A percentile compares a stretch with the other conserved stretches of the same genome.
These are phyloP conservation scores for Rhynchospora pubera DNA, from an alignment of 176 grass and related monocot species.

Conservation along the genomic window DNA sequence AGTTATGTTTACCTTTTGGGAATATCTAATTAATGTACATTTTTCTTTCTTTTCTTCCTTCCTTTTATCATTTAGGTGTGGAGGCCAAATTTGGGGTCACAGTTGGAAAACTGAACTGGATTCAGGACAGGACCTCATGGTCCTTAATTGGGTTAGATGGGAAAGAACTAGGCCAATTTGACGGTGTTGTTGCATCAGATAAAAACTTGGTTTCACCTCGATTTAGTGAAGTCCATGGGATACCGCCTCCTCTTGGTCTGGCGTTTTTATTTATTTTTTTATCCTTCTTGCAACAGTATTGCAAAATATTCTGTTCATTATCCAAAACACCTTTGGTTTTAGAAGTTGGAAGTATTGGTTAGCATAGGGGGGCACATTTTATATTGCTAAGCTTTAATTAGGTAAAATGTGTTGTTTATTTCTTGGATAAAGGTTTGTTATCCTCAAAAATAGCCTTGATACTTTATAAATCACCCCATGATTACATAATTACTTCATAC, in stretches of 20 bases:
- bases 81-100: conserved; percentile 72
- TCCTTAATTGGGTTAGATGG: conserved; percentile 68
- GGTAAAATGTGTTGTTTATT: background rate
- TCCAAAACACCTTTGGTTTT: background rate
- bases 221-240: conserved; percentile 63
- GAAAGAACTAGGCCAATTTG: conserved; percentile 66
- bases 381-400: background rate
- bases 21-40: background rate
- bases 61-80: conserved; percentile 45
- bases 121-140: conserved; percentile 60
- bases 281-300: background rate
- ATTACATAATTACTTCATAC: background rate
- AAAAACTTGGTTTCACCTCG: conserved; percentile 56
- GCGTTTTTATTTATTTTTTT: background rate
- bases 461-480: too few species aligned
- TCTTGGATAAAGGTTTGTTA: background rate
- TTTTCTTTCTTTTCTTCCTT: conserved; percentile 8
- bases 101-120: conserved; percentile 76
- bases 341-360: background rate
- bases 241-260: conserved; percentile 71
- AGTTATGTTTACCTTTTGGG: background rate
- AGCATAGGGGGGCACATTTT: background rate
- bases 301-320: background rate
- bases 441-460: background rate
- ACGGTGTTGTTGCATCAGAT: conserved; percentile 70